Base-by-base conservation (phyloP, 1,284 basidiomycete genomes). In the Naganishia sp. region DNA sequence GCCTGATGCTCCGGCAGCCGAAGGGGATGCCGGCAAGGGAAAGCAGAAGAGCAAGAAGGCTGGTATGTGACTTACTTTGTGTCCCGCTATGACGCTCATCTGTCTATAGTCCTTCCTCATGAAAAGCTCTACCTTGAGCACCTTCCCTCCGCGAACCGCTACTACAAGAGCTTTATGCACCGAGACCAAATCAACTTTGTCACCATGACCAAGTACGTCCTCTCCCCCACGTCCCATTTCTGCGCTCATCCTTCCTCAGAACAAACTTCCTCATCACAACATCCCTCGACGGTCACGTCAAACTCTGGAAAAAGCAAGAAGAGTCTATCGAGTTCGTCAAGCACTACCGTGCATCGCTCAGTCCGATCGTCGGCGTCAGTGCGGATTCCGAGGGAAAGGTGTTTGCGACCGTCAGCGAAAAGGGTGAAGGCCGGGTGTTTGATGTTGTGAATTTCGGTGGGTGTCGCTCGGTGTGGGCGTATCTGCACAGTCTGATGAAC, bases 101-200 rank as follows among this genome's bases (percentile, higher is more conserved):
- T n/a, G 76, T 28, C 13, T 72, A 15, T 66, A 86, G 87, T 88
- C 15, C 81, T 91, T 11, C 86, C 87, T 1, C 88, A 91, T 72
- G 89, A 90, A 81, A 85, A 86, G 70, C 83, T 97, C 35, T 98
- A 91, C 79, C 84, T 99, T 53, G 90, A 92, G 54, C 91, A 95
- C 77, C 82, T 99, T 32, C 96, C 96, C 1, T 87, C 87, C 73
- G 87, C 93, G 58, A 92, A 97, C 75, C 87, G 96, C 71, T 99
- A 99, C 81, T 89, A 88, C 82, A 94, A 95, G 82, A 94, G 91
- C 68, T 96, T 99, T 81, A 99, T 99, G 96, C 96, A 99, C 79
- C 84, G 94, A 60, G 95, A 99, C 73, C 85, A 88, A 21, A 84
- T 99, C 71, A 95, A 92, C 76, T 94, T 90, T 74, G 88, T 88